These are phyloP conservation scores for Ochetophila trinervis DNA, from an alignment of 306 rosid species.

Conservation along the genomic window DNA sequence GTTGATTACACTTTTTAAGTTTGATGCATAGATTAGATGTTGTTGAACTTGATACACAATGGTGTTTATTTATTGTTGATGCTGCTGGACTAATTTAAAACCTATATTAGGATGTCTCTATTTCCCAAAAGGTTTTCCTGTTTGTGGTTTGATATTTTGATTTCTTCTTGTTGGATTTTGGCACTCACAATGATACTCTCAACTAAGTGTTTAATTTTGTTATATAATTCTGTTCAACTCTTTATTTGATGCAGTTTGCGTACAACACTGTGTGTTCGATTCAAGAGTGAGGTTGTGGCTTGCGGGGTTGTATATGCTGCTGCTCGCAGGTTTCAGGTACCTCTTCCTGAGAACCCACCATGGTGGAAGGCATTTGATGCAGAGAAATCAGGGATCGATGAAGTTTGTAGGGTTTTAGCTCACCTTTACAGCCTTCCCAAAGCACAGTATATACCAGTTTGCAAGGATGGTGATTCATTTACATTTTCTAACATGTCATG, in stretches of 20 bases:
- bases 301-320: constrained; percentile 97
- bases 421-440: constrained; percentile 87
- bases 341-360: constrained; percentile 96
- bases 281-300: constrained; percentile 97
- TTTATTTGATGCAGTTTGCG: constrained; percentile 61
- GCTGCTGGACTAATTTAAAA: neutral
- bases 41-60: neutral
- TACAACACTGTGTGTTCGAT: constrained; percentile 85
- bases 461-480: constrained; percentile 84
- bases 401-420: constrained; percentile 87
- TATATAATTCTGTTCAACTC: constrained; percentile 19
- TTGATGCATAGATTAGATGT: constrained; percentile 19
- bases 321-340: constrained; percentile 85
- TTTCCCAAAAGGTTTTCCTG: neutral
- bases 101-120: neutral
- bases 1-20: constrained; percentile 18
- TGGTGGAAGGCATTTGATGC: constrained; percentile 99
- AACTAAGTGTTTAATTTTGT: too few species aligned
- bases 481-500: constrained; percentile 65
- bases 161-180: neutral
- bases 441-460: constrained; percentile 74
- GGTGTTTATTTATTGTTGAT: neutral
- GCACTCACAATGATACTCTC: constrained; percentile 9
- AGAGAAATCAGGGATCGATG: constrained; percentile 87
- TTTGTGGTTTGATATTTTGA: constrained; percentile 11